Percentiles rank a stretch among this genome's conserved stretches.
These are phyloP conservation scores for Hypoxylon sp. DNA, from an alignment of 2,329 filamentous ascomycete genomes.

Conservation along the genomic window DNA sequence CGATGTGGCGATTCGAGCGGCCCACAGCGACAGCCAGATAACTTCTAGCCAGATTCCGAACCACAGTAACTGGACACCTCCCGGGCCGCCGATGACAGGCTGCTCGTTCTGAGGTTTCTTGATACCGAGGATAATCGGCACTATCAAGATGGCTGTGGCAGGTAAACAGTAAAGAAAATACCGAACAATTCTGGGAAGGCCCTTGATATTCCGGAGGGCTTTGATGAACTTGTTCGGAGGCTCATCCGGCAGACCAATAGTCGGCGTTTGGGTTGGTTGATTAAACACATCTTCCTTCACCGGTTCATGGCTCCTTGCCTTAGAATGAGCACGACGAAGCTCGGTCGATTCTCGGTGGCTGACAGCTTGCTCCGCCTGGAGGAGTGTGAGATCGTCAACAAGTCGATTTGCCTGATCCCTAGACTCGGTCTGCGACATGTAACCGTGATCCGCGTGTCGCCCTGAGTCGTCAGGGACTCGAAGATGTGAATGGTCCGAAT, in stretches of 20 bases:
- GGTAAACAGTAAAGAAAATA: slow-evolving; percentile 80
- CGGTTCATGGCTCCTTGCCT: slow-evolving; percentile 37
- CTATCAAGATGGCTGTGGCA: slow-evolving; percentile 71
- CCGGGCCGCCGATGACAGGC: slow-evolving; percentile 71
- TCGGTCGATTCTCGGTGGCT: slow-evolving; percentile 43
- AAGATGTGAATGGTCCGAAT: slow-evolving; percentile 32
- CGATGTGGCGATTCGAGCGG: slow-evolving; percentile 67
- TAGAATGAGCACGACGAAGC: slow-evolving; percentile 43
- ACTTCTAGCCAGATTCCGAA: slow-evolving; percentile 97
- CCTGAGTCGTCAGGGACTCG: slow-evolving; percentile 39
- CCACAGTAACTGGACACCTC: slow-evolving; percentile 85
- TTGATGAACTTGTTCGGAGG: slow-evolving; percentile 71
- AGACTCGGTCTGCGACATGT: slow-evolving; percentile 44
- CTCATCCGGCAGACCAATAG: slow-evolving; percentile 60
- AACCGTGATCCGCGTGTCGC: slow-evolving; percentile 28
- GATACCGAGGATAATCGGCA: slow-evolving; percentile 74
- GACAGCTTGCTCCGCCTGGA: slow-evolving; percentile 50
- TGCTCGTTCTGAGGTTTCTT: slow-evolving; percentile 60
- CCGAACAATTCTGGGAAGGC: slow-evolving; percentile 72
- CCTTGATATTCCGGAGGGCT: slow-evolving; percentile 67
- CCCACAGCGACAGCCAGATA: slow-evolving; percentile 92
- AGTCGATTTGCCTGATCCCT: slow-evolving; percentile 47
- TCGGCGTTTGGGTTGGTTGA: slow-evolving; percentile 38
- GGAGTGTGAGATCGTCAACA: slow-evolving; percentile 49
- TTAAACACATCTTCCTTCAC: slow-evolving; percentile 51